A percentile compares a stretch with the other conserved stretches of the same genome.
Conservation (phyloP, 2,329 filamentous ascomycete genomes). For the Peltaster fructicola region DNA sequence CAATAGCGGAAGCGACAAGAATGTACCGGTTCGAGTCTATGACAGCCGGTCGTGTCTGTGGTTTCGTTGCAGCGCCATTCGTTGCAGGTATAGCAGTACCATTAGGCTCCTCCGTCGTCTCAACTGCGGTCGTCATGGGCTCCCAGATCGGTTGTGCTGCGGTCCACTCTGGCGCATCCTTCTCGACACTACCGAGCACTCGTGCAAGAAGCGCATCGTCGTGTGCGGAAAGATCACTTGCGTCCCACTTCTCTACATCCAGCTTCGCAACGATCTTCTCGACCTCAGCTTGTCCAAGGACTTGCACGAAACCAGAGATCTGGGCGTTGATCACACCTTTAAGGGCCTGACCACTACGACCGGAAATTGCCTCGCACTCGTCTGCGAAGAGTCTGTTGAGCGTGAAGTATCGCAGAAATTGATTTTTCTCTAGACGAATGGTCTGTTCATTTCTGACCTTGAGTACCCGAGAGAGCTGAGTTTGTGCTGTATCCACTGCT, state of each 20-base stretch:
- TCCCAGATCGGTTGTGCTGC: slow-evolving; percentile 36
- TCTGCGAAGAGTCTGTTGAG: slow-evolving; percentile 70
- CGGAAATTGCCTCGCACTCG: slow-evolving; percentile 72
- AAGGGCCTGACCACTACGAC: slow-evolving; percentile 54
- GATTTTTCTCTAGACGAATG: slow-evolving; percentile 44
- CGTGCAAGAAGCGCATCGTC: slow-evolving; percentile 43
- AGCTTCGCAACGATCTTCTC: slow-evolving; percentile 59
- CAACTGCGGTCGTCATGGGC: slow-evolving; percentile 11
- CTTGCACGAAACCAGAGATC: slow-evolving; percentile 62
- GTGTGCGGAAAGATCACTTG: slow-evolving; percentile 53
- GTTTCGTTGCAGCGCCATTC: slow-evolving; percentile 7
- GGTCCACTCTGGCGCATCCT: slow-evolving; percentile 50
- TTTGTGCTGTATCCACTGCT: slow-evolving; percentile 62
- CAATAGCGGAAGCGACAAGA: slow-evolving; percentile 64
- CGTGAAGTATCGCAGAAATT: slow-evolving; percentile 67
- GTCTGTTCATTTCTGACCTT: slow-evolving; percentile 62
- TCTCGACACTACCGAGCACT: slow-evolving; percentile 52
- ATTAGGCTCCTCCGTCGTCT: slow-evolving; percentile 17
- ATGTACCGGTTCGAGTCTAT: slow-evolving; percentile 78
- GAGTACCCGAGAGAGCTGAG: slow-evolving; percentile 54
- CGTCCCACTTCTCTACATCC: slow-evolving; percentile 66
- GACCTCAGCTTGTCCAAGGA: slow-evolving; percentile 52
- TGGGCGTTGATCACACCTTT: slow-evolving; percentile 69
- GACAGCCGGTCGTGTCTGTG: slow-evolving; percentile 33
- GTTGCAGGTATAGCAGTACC: slow-evolving; percentile 14